Base-by-base conservation (phyloP, 345 rosid genomes). In the Streptanthus diversifolius region DNA sequence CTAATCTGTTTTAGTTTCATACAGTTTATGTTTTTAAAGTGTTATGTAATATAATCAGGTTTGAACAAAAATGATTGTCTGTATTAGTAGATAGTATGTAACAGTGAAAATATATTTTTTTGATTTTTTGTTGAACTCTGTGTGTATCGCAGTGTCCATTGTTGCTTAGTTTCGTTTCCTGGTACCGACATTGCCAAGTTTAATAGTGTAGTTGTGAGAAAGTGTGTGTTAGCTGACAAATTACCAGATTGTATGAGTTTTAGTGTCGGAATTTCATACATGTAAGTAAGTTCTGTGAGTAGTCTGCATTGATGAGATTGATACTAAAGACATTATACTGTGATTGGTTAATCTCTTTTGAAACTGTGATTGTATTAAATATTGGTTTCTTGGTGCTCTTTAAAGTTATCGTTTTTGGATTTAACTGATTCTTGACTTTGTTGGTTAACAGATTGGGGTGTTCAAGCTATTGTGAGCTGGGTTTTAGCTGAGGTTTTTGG, bases 401-500 rank as follows among this genome's bases (percentile, higher is more conserved):
- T 37, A 11, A 11, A 11, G 41, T 39, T 3, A 25, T 39, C 43
- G 1, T 44, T 44, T 21, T 19, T 32, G 29, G 18, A 32, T 32
- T 19, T 3, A 18, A 18, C 37, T 48, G 39, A 36, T 4, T 45
- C 4, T 5, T 4, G 22, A n/a, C 49, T 51, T 59, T 43, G 44
- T 53, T 57, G 55, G n/a, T 63, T 32, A 5, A 62, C 81, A 90
- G 97, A 93, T 76, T 92, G 95, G 92, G 87, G 98, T 74, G 96
- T 92, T 53, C 96, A 90, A 80, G 98, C 96, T 32, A 84, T 82
- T 67, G 87, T 93, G 53, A 88, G 96, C 81, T 93, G 91, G 97
- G 70, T 87, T 45, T 85, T 93, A 65, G 86, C 92, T 5, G 82
- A 86, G 75, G 72, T 70, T 76, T 89, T 85, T 70, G 83, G 89